Conservation (phyloP, 331 rosid species). For the Arachis monticola region DNA sequence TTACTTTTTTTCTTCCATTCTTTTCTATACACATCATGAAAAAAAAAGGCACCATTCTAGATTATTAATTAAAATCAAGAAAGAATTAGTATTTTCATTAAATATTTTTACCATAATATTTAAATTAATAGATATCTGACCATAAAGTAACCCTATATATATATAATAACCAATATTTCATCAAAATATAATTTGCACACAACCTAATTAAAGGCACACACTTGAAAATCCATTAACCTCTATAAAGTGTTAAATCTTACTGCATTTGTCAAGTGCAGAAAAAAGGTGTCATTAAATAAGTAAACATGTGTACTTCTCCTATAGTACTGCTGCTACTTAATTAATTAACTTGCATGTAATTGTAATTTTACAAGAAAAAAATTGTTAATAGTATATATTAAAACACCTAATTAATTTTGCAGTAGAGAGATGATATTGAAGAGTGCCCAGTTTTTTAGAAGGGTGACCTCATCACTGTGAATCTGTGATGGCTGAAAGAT, state of each 20-base stretch:
- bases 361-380: background rate
- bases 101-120: background rate
- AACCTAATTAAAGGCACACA: slow-evolving; percentile 22
- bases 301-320: background rate
- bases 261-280: slow-evolving; percentile 1
- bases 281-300: background rate
- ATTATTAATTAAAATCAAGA: slow-evolving; percentile 30
- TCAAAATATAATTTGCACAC: slow-evolving; percentile 5
- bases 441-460: slow-evolving; percentile 2
- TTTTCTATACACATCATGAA: slow-evolving; percentile 18
- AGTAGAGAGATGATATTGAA: no score
- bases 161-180: background rate
- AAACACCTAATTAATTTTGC: no score
- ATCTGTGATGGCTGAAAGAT: slow-evolving; percentile 8
- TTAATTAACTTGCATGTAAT: no score
- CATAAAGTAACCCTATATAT: no score
- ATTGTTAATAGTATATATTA: no score
- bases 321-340: no score
- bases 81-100: slow-evolving; percentile 13
- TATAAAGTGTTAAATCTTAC: background rate
- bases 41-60: slow-evolving; percentile 16
- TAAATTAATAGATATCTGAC: slow-evolving; percentile 5
- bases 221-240: background rate
- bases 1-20: slow-evolving; percentile 29
- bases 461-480: slow-evolving; percentile 19